Base-by-base conservation (phyloP, 2,329 filamentous ascomycete species). In the Verticillium nubilum region DNA sequence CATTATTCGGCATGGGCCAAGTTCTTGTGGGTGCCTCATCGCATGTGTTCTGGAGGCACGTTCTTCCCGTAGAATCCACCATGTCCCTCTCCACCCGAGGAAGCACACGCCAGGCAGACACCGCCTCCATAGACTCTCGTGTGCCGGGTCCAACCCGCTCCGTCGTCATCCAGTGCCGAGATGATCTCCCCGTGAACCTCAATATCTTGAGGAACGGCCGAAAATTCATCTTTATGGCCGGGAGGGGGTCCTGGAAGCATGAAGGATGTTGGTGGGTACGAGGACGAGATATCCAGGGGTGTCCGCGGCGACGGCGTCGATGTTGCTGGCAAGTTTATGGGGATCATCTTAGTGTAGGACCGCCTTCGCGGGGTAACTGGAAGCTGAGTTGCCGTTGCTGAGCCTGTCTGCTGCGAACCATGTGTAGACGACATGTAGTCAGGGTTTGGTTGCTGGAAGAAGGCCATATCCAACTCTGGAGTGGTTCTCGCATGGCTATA, bases 51-150 rank as follows among this genome's bases (percentile, higher is more conserved):
- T 23, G 80, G 75, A 17, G 79, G 78, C 27, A 84, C 82, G 28
- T 76, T 82, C 47, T 78, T 76, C 28, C 81, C 83, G 63, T 85
- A 85, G 68, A 82, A 83, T 7, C 80, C 77, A 19, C 74, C 78
- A 7, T 76, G 74, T 27, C 76, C 71, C n/a, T 72, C 69, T 31
- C 72, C 72, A 6, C 76, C 78, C 10, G 79, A 76, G 9, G 79
- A 80, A 42, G 79, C 72, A 63, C 83, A 86, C 1, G 82, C 82
- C 42, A 84, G 74, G 62, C 83, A 86, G 2, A 81, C 77, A 5
- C 83, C 82, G 60, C 83, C 83, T 28, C 82, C 82, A 63, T 85
- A 86, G 27, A 86, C 83, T 27, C 82, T 78, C 17, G 83, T 86
- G 67, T 86, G 83, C 37, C 82, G 77, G 65, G 76, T 80, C 83